Percentiles rank a stretch among this genome's conserved stretches.
Conservation (phyloP, 1,284 basidiomycete genomes). For the Tilletiaria anomala region DNA sequence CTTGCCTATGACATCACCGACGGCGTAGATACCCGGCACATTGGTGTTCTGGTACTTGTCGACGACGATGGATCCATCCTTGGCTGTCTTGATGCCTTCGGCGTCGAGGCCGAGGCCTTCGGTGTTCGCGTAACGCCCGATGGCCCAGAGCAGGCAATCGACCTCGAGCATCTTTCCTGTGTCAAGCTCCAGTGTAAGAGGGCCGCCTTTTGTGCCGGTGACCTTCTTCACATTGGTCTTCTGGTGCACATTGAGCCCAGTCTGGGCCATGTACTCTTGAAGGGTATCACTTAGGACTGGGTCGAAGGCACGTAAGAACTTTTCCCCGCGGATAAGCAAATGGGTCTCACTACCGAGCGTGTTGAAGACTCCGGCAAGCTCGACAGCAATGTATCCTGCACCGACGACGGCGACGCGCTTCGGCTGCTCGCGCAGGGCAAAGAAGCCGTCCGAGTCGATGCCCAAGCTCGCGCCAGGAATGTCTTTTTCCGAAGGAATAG, state of each 20-base stretch:
- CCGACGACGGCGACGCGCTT: conserved; percentile 85
- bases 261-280: conserved; percentile 87
- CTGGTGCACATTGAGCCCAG: conserved; percentile 75
- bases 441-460: conserved; percentile 90
- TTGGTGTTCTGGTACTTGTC: conserved; percentile 71
- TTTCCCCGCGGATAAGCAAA: conserved; percentile 74
- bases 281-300: conserved; percentile 69
- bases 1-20: conserved; percentile 87
- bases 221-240: conserved; percentile 61
- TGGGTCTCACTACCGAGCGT: conserved; percentile 58
- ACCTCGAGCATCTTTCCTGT: conserved; percentile 65
- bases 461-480: conserved; percentile 82
- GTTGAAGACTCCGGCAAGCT: conserved; percentile 43
- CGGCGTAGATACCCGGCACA: conserved; percentile 58
- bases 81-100: conserved; percentile 59
- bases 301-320: conserved; percentile 84
- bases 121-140: conserved; percentile 73
- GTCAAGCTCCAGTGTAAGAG: conserved; percentile 32
- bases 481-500: conserved; percentile 59
- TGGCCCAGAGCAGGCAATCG: conserved; percentile 82
- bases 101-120: conserved; percentile 63
- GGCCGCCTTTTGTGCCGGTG: conserved; percentile 44
- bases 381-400: conserved; percentile 93
- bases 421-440: conserved; percentile 75
- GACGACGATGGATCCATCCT: conserved; percentile 67